A percentile compares a stretch with the other conserved stretches of the same genome.
phyloP scores from a whole-genome alignment of 2,329 filamentous ascomycete species.

The Fusarium sp. region DNA sequence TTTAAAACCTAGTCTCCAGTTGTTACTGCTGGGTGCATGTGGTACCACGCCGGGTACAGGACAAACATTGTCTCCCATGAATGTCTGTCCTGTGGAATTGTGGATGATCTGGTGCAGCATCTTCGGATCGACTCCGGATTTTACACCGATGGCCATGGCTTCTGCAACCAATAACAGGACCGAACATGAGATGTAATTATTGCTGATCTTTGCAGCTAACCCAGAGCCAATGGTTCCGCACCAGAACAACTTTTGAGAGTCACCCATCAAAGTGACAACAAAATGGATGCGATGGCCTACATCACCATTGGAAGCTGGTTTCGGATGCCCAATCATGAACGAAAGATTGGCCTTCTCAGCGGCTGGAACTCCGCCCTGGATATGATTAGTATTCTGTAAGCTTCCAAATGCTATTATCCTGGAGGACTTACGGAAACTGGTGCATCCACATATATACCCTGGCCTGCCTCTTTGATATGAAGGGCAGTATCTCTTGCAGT shows the following conservation, averaged over 20 bases:
- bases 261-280: no score
- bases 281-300: no score
- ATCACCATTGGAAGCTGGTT: no score
- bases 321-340: no score
- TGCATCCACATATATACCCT: no score
- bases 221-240: conserved; percentile 10
- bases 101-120: conserved; percentile 16
- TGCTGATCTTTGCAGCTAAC: conserved; percentile 9
- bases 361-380: no score
- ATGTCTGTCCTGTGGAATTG: conserved; percentile 17
- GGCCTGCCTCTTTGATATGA: no score
- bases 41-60: conserved; percentile 9
- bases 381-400: no score
- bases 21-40: conserved; percentile 19
- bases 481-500: no score
- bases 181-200: conserved; percentile 18
- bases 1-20: conserved; percentile 6
- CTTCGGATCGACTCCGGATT: conserved; percentile 7
- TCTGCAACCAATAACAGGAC: background rate
- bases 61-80: conserved; percentile 8
- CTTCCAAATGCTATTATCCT: no score
- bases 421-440: no score
- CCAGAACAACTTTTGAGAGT: background rate
- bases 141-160: conserved; percentile 18
- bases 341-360: no score